Conservation (phyloP, 768 basidiomycete species). For the Hericium erinaceus region DNA sequence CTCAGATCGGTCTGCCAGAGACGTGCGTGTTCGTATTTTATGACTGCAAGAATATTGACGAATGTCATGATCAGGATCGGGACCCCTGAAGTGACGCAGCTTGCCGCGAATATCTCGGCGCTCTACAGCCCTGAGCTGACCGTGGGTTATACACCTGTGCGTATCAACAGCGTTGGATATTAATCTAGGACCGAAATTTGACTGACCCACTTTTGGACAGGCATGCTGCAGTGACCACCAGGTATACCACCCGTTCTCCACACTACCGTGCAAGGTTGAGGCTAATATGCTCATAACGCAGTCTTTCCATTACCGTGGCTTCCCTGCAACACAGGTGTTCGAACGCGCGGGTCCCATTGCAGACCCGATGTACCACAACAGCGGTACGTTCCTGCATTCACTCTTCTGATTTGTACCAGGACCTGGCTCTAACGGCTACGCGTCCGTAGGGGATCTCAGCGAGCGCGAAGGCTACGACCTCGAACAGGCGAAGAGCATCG, state of each 20-base stretch:
- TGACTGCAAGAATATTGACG: not conserved
- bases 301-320: conserved; percentile 79
- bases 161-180: conserved; percentile 14
- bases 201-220: conserved; percentile 18
- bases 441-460: conserved; percentile 57
- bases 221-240: conserved; percentile 93
- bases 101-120: conserved; percentile 64
- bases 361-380: conserved; percentile 87
- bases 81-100: conserved; percentile 62
- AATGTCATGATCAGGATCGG: conserved; percentile 48
- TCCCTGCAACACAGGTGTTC: conserved; percentile 80
- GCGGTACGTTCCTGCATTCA: conserved; percentile 32
- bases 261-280: too few relatives aligned
- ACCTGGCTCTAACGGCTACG: not conserved
- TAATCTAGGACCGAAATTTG: not conserved
- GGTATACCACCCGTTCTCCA: conserved; percentile 25
- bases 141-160: conserved; percentile 56
- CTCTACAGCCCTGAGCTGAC: conserved; percentile 76
- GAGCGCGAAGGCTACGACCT: conserved; percentile 77
- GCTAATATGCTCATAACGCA: conserved; percentile 17
- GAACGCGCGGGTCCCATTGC: conserved; percentile 80
- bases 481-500: conserved; percentile 71
- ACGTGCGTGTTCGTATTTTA: conserved; percentile 31
- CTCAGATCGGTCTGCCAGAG: conserved; percentile 75
- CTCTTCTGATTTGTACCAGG: not conserved